A percentile compares a stretch with the other conserved stretches of the same genome.
Evolutionary conservation across 768 basidiomycete species (phyloP).

Genomic region (Coprinellus micaceus): DNA sequence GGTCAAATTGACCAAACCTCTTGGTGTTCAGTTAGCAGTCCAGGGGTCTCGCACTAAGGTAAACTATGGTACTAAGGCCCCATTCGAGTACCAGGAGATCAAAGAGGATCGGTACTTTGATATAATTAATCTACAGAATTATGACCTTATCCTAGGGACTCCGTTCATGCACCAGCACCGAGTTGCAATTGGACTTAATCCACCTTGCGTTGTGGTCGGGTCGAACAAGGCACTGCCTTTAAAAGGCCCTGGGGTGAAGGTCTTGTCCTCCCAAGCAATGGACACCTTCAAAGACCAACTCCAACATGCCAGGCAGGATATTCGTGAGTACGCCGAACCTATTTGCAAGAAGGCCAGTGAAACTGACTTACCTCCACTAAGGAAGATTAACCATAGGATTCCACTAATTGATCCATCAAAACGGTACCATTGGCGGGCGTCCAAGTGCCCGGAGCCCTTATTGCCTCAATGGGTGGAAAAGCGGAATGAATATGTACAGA

Average conservation of each 20-base stretch:
- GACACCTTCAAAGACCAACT: slow-evolving; percentile 13
- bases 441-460: slow-evolving; percentile 36
- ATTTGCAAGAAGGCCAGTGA: slow-evolving; percentile 20
- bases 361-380: slow-evolving; percentile 27
- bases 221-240: slow-evolving; percentile 17
- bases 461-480: slow-evolving; percentile 27
- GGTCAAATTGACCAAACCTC: slow-evolving; percentile 24
- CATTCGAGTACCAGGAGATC: slow-evolving; percentile 33
- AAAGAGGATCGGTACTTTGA: slow-evolving; percentile 28
- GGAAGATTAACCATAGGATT: slow-evolving; percentile 36
- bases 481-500: slow-evolving; percentile 22
- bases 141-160: slow-evolving; percentile 39
- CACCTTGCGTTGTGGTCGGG: slow-evolving; percentile 23
- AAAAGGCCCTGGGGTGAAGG: slow-evolving; percentile 7
- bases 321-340: slow-evolving; percentile 20
- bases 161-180: slow-evolving; percentile 35
- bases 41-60: slow-evolving; percentile 38
- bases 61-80: slow-evolving; percentile 21
- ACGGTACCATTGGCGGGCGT: slow-evolving; percentile 31
- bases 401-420: slow-evolving; percentile 33
- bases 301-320: slow-evolving; percentile 14
- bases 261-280: slow-evolving; percentile 15
- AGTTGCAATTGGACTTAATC: slow-evolving; percentile 23
- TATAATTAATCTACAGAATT: slow-evolving; percentile 36
- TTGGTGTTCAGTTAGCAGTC: slow-evolving; percentile 37